phyloP scores from a whole-genome alignment of 495 filamentous ascomycete genomes.

The Apodospora peruviana region DNA sequence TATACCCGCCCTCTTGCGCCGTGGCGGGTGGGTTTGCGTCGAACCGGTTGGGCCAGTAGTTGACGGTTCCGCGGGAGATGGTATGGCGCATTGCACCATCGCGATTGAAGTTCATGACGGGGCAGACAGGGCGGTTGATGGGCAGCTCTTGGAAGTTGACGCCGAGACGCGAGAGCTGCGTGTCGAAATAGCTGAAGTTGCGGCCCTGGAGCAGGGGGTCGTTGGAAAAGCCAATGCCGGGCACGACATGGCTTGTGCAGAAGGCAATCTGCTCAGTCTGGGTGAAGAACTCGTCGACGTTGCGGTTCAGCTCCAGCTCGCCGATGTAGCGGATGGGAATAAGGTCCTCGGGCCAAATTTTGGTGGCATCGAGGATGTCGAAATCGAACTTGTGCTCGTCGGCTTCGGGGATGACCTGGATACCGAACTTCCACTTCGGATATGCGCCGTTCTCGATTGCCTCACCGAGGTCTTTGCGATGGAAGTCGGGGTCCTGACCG shows the following conservation, averaged over 20 bases:
- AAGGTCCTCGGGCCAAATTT: constrained; percentile 82
- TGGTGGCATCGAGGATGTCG: constrained; percentile 87
- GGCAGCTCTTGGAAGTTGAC: constrained; percentile 83
- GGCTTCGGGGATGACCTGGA: constrained; percentile 68
- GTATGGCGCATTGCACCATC: constrained; percentile 62
- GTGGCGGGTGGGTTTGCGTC: constrained; percentile 56
- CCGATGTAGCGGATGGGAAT: constrained; percentile 78
- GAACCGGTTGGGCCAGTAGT: constrained; percentile 88
- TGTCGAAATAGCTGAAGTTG: constrained; percentile 86
- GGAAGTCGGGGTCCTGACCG: constrained; percentile 84
- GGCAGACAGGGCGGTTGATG: constrained; percentile 71
- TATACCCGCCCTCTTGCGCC: constrained; percentile 57
- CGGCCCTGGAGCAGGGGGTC: constrained; percentile 79
- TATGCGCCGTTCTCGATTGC: constrained; percentile 72
- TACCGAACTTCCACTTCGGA: constrained; percentile 79
- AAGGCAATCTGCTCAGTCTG: constrained; percentile 83
- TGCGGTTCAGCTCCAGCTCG: constrained; percentile 75
- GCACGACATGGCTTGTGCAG: constrained; percentile 79
- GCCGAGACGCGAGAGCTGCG: constrained; percentile 76
- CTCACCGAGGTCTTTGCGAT: constrained; percentile 73
- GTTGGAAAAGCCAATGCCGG: constrained; percentile 81
- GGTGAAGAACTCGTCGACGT: constrained; percentile 79
- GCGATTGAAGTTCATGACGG: constrained; percentile 74
- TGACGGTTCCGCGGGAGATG: constrained; percentile 59
- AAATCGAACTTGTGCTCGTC: constrained; percentile 80